Conservation (phyloP, 345 rosid species). For the Capsella bursapastoris region DNA sequence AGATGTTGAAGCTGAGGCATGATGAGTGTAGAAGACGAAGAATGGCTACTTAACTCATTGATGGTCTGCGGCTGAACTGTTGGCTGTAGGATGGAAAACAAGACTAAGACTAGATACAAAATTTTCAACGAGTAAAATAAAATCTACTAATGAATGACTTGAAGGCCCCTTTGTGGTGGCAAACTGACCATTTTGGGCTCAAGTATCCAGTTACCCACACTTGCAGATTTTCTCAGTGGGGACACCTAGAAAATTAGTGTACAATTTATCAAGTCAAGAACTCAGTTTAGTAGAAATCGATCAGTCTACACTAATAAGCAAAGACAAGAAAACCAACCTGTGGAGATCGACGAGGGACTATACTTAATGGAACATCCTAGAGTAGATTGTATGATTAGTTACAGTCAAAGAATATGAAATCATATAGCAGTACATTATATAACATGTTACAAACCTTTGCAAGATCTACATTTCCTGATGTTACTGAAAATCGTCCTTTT, state of each 20-base stretch:
- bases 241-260: conserved; percentile 64
- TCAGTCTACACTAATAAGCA: conserved; percentile 20
- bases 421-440: conserved; percentile 32
- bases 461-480: conserved; percentile 96
- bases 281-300: conserved; percentile 11
- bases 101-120: conserved; percentile 18
- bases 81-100: conserved; percentile 54
- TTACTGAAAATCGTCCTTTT: conserved; percentile 97
- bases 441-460: conserved; percentile 61
- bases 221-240: conserved; percentile 93
- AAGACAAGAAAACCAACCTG: conserved; percentile 66
- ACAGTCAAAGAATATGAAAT: conserved; percentile 27
- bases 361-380: conserved; percentile 87
- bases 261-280: conserved; percentile 34
- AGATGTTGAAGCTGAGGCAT: conserved; percentile 91
- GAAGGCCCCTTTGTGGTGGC: conserved; percentile 7
- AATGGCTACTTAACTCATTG: conserved; percentile 57
- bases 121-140: neutral
- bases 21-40: conserved; percentile 51
- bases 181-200: conserved; percentile 61
- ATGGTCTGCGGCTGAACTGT: conserved; percentile 58
- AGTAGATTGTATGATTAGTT: conserved; percentile 57
- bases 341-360: conserved; percentile 80
- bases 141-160: conserved; percentile 8
- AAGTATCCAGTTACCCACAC: conserved; percentile 88